phyloP scores from a whole-genome alignment of 2,329 filamentous ascomycete genomes.

The Pestalotiopsis sp. region DNA sequence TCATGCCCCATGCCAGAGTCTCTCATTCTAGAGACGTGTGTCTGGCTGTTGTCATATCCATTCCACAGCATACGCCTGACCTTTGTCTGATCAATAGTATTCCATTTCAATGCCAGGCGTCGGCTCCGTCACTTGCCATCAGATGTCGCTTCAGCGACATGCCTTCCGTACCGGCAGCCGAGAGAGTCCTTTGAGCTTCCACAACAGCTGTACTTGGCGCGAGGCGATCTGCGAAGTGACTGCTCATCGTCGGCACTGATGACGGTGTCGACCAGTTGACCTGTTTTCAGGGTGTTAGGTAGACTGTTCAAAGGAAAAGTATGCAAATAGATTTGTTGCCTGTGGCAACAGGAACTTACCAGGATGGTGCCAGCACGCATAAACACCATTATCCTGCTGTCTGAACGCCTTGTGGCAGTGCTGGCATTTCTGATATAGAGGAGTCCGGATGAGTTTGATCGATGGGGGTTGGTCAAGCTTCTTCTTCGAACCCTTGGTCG shows the following conservation, averaged over 20 bases:
- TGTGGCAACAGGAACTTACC: neutral
- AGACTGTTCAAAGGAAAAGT: no score
- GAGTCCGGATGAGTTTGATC: neutral
- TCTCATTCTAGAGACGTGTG: neutral
- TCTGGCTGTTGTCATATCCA: neutral
- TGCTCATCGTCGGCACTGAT: neutral
- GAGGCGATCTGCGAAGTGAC: neutral
- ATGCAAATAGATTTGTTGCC: no score
- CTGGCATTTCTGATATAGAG: neutral
- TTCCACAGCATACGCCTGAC: neutral
- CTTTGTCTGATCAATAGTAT: neutral
- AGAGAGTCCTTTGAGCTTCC: neutral
- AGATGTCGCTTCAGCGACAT: neutral
- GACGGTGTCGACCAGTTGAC: neutral
- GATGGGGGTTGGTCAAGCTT: neutral
- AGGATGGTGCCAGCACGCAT: neutral
- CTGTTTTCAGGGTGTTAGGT: neutral
- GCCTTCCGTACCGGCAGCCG: neutral
- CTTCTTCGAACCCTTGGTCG: no score
- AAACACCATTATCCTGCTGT: neutral
- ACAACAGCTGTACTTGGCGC: neutral
- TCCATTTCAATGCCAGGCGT: neutral
- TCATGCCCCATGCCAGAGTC: no score
- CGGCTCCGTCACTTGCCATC: neutral
- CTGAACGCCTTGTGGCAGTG: conserved; percentile 4